Evolutionary conservation across 2,329 filamentous ascomycete genomes (phyloP).

Genomic region (Cytospora mali): DNA sequence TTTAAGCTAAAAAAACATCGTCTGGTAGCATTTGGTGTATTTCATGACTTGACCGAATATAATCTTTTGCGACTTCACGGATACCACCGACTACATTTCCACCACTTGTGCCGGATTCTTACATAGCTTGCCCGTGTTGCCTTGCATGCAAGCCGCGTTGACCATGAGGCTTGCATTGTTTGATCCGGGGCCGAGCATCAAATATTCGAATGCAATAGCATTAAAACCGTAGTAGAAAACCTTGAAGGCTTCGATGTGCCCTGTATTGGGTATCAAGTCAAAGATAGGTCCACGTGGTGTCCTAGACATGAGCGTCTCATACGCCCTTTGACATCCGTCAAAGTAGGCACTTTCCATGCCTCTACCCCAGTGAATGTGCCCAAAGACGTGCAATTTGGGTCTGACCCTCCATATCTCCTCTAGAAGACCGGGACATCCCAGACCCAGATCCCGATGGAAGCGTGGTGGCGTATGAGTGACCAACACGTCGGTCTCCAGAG

Average conservation of each 20-base stretch:
- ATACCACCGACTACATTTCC: slow-evolving; percentile 35
- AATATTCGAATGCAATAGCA: slow-evolving; percentile 57
- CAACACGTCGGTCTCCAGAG: slow-evolving; percentile 73
- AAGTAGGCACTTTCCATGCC: slow-evolving; percentile 73
- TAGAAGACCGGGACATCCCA: slow-evolving; percentile 73
- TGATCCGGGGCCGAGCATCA: slow-evolving; percentile 56
- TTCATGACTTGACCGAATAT: neutral
- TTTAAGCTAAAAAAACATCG: neutral
- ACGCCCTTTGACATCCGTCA: slow-evolving; percentile 71
- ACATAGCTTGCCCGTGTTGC: slow-evolving; percentile 52
- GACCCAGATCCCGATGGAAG: slow-evolving; percentile 67
- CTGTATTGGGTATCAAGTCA: slow-evolving; percentile 47
- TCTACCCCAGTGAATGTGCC: slow-evolving; percentile 78
- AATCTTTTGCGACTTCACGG: neutral
- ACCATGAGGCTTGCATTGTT: slow-evolving; percentile 56
- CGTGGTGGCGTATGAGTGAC: slow-evolving; percentile 82
- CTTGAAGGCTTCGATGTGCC: slow-evolving; percentile 50
- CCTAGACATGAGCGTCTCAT: slow-evolving; percentile 64
- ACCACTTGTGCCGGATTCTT: slow-evolving; percentile 42
- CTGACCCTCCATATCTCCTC: slow-evolving; percentile 73
- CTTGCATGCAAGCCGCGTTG: slow-evolving; percentile 60
- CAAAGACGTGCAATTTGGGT: slow-evolving; percentile 79
- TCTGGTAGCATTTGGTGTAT: neutral
- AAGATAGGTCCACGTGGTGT: slow-evolving; percentile 46
- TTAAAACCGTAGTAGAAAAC: slow-evolving; percentile 50